Evolutionary conservation across 148 eudicot genomes (phyloP), one percentile per base, ranked within the genome.

Genomic region (Rhododendron simsii): DNA sequence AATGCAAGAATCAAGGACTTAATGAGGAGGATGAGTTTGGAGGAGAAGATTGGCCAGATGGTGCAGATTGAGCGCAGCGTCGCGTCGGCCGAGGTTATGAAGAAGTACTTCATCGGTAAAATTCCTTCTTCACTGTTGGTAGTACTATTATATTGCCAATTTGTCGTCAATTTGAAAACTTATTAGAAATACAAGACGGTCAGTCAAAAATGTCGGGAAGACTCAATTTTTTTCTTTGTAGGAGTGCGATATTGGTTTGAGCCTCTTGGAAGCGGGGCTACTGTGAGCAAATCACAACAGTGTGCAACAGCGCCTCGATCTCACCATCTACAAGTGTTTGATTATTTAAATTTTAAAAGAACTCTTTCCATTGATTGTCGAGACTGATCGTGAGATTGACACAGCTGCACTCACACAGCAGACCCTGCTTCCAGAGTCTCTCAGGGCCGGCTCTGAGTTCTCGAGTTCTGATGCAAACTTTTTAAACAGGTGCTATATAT

Each of bases 21-120:
- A 9, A 81, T 91, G 89, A 83, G 80, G 33, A 81, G 90, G 59
- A 91, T 91, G 92, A 91, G 87, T 44, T 81, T 91, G 75, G 87
- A 87, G 55, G 92, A 91, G 82, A 91, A 91, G 82, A 84, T 91
- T 26, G 92, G 92, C 59, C 92, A 91, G 80, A 91, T 91, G 92
- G 87, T 87, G 59, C 92, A 91, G 69, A 89, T 91, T 74, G 92
- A 91, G 73, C 87, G 91, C 20, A 47, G 57, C 2, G 90, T 89
- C 50, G 90, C 92, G 48, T 87, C 88, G 4, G 74, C 85, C 1
- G 83, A 87, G 53, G 89, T 89, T 6, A 78, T 91, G 86, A 87
- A 87, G 83, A 91, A 91, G 39, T 86, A 89, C 47, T 84, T 81
- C n/a, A 89, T 91, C 28, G 92, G 92, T 91, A 89, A 28, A 59